A percentile compares a stretch with the other conserved stretches of the same genome.
These are phyloP conservation scores for Deinandra increscens DNA, from an alignment of 129 eudicot genomes.

Conservation along the genomic window DNA sequence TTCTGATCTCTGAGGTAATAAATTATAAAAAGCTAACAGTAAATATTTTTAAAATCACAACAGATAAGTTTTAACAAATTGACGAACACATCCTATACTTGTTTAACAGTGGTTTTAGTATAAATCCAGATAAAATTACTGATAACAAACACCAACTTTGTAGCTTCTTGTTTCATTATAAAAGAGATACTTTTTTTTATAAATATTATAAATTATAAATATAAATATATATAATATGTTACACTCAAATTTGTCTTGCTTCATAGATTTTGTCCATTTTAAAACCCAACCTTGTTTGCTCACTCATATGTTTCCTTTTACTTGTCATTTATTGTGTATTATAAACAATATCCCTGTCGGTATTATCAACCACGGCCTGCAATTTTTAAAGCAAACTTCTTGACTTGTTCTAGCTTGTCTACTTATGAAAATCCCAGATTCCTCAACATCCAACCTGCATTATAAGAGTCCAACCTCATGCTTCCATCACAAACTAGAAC, in stretches of 20 bases:
- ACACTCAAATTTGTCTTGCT: not conserved
- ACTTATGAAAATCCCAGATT: constrained; percentile 18
- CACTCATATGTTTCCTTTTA: constrained; percentile 13
- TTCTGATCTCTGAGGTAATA: too few species aligned
- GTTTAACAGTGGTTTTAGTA: too few species aligned
- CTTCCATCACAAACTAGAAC: constrained; percentile 25
- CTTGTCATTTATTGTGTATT: constrained; percentile 24
- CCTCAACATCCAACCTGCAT: not conserved
- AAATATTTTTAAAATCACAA: too few species aligned
- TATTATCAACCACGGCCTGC: constrained; percentile 38
- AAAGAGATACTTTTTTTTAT: too few species aligned
- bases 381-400: not conserved
- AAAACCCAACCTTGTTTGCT: not conserved
- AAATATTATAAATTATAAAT: too few species aligned
- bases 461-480: constrained; percentile 25
- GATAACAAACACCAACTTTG: constrained; percentile 14
- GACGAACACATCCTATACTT: too few species aligned
- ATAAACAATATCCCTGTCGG: constrained; percentile 17
- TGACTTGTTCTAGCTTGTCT: constrained; percentile 34
- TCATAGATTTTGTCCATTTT: constrained; percentile 9
- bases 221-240: too few species aligned
- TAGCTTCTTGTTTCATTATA: constrained; percentile 9
- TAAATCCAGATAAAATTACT: not conserved
- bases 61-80: too few species aligned
- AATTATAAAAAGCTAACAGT: too few species aligned